Conservation (phyloP, 2,329 filamentous ascomycete genomes). For the Pseudocercospora eumusae region DNA sequence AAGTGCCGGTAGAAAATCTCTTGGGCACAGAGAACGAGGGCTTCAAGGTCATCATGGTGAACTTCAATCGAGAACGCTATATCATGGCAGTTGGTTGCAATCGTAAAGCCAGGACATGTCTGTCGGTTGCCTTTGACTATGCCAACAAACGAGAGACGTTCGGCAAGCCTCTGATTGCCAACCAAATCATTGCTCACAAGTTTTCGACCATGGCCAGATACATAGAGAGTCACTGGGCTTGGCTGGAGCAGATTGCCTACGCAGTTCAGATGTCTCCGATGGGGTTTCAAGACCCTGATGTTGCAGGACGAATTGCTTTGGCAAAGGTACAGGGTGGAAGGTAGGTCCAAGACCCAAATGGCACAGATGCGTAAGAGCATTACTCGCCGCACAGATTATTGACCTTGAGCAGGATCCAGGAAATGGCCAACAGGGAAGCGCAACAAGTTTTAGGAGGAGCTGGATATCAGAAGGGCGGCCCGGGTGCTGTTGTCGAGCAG, state of each 20-base stretch:
- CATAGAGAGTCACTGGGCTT: constrained; percentile 39
- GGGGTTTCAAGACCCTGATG: constrained; percentile 41
- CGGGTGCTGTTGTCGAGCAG: constrained; percentile 55
- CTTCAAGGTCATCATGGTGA: constrained; percentile 60
- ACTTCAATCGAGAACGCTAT: constrained; percentile 63
- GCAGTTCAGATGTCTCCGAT: constrained; percentile 34
- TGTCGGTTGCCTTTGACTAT: constrained; percentile 36
- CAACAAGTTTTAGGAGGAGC: constrained; percentile 59
- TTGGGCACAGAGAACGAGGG: constrained; percentile 58
- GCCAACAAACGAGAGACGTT: constrained; percentile 40
- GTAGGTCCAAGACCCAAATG: background rate
- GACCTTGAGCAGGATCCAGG: constrained; percentile 43
- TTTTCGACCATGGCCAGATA: constrained; percentile 38
- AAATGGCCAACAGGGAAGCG: constrained; percentile 57
- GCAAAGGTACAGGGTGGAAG: constrained; percentile 56
- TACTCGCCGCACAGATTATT: background rate
- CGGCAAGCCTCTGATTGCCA: constrained; percentile 39
- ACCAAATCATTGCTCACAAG: constrained; percentile 40
- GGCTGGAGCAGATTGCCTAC: constrained; percentile 38
- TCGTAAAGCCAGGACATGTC: constrained; percentile 51
- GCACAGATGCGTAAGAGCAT: background rate
- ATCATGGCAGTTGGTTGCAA: constrained; percentile 60
- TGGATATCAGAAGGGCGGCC: constrained; percentile 56
- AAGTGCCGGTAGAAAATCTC: constrained; percentile 56
- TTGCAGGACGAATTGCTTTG: constrained; percentile 56